Base-by-base conservation (phyloP, 176 grass and related monocot genomes). In the Thalia dealbata region DNA sequence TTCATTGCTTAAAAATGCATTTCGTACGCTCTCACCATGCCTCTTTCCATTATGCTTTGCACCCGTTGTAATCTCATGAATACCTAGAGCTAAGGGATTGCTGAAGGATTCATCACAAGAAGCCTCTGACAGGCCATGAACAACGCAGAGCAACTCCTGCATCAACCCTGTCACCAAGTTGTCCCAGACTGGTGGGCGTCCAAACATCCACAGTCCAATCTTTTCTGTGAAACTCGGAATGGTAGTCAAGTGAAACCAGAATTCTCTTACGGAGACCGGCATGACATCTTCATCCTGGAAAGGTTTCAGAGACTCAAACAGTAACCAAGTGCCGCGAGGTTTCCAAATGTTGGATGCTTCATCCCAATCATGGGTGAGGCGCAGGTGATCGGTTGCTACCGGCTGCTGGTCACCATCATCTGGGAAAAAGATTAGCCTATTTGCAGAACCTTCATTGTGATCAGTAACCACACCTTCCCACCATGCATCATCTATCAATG, bases 391-490 rank as follows among this genome's bases (percentile, higher is more conserved):
- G 41, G 88, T 73, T 1, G 38, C 1, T 14, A 96, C 69, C 60
- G 67, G 78, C 51, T 83, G 70, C 65, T 88, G 77, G 69, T 91
- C 86, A 38, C 81, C 88, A 81, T 84, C 71, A 79, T 96, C 91
- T 60, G 91, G 91, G 66, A 91, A 96, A 61, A 88, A 27, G 21
- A 96, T 52, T 66, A 56, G 81, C 75, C 79, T 82, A 46, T 88
- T 29, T 81, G 44, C 61, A 23, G 80, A 82, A 1, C 66, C 80
- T 73, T 87, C 81, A 71, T 70, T 72, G 29, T 77, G 84, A 82
- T 96, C 91, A 75, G 78, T 50, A 7, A 88, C 76, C 21, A 91
- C 83, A 75, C 91, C 91, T 86, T 96, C 91, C 85, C 81, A 96
- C 51, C 86, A 88, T 72, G 85, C 87, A 70, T 83, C 80, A 75